Conservation (phyloP, 202 grass and related monocot genomes). For the Musa balbisiana region DNA sequence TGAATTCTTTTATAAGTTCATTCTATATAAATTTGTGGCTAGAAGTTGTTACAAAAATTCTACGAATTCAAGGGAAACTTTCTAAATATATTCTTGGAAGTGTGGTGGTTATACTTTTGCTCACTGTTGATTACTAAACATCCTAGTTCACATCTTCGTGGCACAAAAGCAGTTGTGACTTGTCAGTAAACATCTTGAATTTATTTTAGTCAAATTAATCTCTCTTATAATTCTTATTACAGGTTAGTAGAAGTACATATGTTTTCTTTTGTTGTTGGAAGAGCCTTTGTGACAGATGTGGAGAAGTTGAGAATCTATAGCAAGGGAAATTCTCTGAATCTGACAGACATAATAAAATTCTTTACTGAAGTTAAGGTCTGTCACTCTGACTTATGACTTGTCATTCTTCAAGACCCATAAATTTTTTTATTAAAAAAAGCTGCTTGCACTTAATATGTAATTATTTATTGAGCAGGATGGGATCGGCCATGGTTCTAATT, state of each 20-base stretch:
- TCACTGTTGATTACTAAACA: not conserved
- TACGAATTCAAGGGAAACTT: not conserved
- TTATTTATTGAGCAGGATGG: constrained; percentile 59
- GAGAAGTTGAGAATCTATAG: constrained; percentile 90
- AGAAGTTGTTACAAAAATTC: too few relatives aligned
- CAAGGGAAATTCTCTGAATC: constrained; percentile 72
- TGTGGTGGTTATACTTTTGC: not conserved
- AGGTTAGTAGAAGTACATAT: constrained; percentile 99
- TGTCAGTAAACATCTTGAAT: too few relatives aligned
- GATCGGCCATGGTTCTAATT: constrained; percentile 80
- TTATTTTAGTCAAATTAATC: too few relatives aligned
- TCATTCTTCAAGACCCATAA: constrained; percentile 17
- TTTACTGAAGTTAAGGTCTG: constrained; percentile 85
- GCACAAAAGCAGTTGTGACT: too few relatives aligned
- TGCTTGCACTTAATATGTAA: constrained; percentile 13
- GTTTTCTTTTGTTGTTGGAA: constrained; percentile 99
- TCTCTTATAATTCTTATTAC: constrained; percentile 27
- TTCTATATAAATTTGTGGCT: not conserved
- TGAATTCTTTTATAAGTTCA: not conserved
- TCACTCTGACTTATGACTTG: constrained; percentile 18
- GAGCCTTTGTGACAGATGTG: constrained; percentile 96
- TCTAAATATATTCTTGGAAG: not conserved
- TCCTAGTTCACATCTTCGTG: not conserved
- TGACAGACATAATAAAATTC: constrained; percentile 70
- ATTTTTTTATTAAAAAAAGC: constrained; percentile 2